Percentiles rank a stretch among this genome's conserved stretches.
phyloP scores from a whole-genome alignment of 345 rosid species.

The Reutealis trisperma region DNA sequence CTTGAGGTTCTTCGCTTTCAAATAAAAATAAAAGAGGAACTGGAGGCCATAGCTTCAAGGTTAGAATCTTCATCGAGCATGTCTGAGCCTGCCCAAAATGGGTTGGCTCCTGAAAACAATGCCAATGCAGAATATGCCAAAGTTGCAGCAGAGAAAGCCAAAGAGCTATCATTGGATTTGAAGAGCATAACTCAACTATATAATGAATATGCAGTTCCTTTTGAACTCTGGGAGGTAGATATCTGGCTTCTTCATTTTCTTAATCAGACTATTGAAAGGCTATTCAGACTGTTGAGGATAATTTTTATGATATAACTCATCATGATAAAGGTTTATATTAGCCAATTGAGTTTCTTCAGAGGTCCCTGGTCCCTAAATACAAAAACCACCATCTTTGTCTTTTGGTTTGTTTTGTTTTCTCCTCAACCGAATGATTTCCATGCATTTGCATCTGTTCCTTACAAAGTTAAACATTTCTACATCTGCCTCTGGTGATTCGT shows the following conservation, averaged over 20 bases:
- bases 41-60: conserved; percentile 69
- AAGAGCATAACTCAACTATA: conserved; percentile 93
- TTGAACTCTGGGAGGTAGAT: conserved; percentile 95
- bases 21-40: conserved; percentile 79
- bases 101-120: conserved; percentile 39
- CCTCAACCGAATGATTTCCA: too few species aligned
- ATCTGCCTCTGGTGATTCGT: too few species aligned
- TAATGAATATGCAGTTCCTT: conserved; percentile 96
- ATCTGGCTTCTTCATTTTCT: conserved; percentile 21
- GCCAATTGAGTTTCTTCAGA: not conserved
- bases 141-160: conserved; percentile 73
- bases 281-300: not conserved
- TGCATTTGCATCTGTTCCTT: too few species aligned
- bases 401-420: too few species aligned
- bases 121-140: conserved; percentile 48
- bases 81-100: conserved; percentile 61
- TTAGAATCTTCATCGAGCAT: conserved; percentile 47
- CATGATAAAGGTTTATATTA: not conserved
- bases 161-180: conserved; percentile 83
- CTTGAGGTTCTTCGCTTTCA: conserved; percentile 89
- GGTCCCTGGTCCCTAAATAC: too few species aligned
- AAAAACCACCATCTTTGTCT: too few species aligned
- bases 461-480: too few species aligned
- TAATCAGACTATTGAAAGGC: conserved; percentile 2
- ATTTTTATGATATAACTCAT: not conserved